A percentile compares a stretch with the other conserved stretches of the same genome.
phyloP scores from a whole-genome alignment of 345 rosid genomes.

The Triadica sebifera region DNA sequence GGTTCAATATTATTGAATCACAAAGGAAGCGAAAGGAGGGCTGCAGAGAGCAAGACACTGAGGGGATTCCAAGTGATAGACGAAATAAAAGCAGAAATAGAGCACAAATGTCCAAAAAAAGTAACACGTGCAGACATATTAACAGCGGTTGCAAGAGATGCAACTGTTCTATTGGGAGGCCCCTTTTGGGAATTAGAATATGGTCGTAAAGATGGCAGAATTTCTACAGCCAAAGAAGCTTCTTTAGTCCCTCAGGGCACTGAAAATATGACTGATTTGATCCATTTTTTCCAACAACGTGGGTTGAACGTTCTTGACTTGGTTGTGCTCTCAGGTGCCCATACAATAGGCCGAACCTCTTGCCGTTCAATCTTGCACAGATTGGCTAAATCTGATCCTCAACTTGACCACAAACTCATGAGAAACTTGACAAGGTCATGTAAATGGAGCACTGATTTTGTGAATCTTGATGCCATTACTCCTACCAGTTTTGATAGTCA shows the following conservation, averaged over 20 bases:
- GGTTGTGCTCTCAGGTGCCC: slow-evolving; percentile 33
- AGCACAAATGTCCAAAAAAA: slow-evolving; percentile 20
- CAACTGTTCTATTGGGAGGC: slow-evolving; percentile 19
- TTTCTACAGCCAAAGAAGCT: slow-evolving; percentile 20
- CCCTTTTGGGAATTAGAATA: slow-evolving; percentile 24
- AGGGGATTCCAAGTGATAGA: slow-evolving; percentile 27
- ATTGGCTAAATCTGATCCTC: slow-evolving; percentile 22
- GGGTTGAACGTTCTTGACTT: slow-evolving; percentile 23
- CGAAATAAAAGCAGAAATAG: slow-evolving; percentile 22
- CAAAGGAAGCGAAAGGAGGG: slow-evolving; percentile 24
- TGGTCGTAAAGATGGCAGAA: slow-evolving; percentile 24
- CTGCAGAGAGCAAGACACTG: slow-evolving; percentile 17
- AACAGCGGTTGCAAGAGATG: slow-evolving; percentile 29
- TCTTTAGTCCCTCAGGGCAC: slow-evolving; percentile 23
- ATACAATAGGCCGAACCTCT: slow-evolving; percentile 38
- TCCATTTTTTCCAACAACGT: slow-evolving; percentile 12
- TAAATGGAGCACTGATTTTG: not conserved
- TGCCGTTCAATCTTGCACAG: slow-evolving; percentile 30
- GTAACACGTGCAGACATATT: slow-evolving; percentile 31
- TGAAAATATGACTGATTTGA: slow-evolving; percentile 20
- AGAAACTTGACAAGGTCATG: slow-evolving; percentile 23
- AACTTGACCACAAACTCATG: slow-evolving; percentile 17
- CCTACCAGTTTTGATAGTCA: slow-evolving; percentile 29
- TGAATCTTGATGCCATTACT: slow-evolving; percentile 35
- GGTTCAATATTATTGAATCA: slow-evolving; percentile 21